A percentile compares a stretch with the other conserved stretches of the same genome.
Conservation (phyloP, 1,284 basidiomycete genomes). For the Caloboletus inedulis region DNA sequence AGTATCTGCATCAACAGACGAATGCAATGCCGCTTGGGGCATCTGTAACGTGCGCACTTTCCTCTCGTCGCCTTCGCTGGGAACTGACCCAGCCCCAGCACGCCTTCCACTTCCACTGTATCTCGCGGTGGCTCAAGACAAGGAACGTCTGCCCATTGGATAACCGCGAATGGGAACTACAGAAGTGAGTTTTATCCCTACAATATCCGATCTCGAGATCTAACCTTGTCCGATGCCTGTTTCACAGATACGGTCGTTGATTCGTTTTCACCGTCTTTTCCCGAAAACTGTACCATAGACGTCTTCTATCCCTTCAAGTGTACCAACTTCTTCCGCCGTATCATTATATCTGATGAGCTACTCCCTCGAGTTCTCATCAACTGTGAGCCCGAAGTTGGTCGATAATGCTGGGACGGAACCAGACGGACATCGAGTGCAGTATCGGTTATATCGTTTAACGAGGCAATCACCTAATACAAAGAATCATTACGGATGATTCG, state of each 20-base stretch:
- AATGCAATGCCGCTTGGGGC: slow-evolving; percentile 99
- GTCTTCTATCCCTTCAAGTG: slow-evolving; percentile 6
- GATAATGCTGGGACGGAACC: background rate
- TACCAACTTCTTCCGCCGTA: slow-evolving; percentile 8
- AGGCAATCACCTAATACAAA: background rate
- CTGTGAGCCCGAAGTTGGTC: background rate
- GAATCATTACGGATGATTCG: background rate
- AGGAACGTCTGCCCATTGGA: slow-evolving; percentile 98
- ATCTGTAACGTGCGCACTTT: slow-evolving; percentile 85
- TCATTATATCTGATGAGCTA: background rate
- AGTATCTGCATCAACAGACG: slow-evolving; percentile 92
- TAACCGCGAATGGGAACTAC: slow-evolving; percentile 94
- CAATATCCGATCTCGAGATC: background rate
- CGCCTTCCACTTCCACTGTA: slow-evolving; percentile 99
- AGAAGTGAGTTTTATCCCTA: slow-evolving; percentile 63
- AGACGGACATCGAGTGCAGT: background rate
- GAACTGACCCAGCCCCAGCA: slow-evolving; percentile 57
- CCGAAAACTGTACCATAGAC: slow-evolving; percentile 21
- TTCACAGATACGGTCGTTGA: slow-evolving; percentile 32
- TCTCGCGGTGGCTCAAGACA: slow-evolving; percentile 99
- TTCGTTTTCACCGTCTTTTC: background rate
- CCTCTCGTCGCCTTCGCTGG: background rate
- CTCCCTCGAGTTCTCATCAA: background rate
- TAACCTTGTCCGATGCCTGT: background rate
- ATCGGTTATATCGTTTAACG: background rate